Percentiles rank a stretch among this genome's conserved stretches.
Conservation (phyloP, 495 filamentous ascomycete species). For the Parmelia sp. region DNA sequence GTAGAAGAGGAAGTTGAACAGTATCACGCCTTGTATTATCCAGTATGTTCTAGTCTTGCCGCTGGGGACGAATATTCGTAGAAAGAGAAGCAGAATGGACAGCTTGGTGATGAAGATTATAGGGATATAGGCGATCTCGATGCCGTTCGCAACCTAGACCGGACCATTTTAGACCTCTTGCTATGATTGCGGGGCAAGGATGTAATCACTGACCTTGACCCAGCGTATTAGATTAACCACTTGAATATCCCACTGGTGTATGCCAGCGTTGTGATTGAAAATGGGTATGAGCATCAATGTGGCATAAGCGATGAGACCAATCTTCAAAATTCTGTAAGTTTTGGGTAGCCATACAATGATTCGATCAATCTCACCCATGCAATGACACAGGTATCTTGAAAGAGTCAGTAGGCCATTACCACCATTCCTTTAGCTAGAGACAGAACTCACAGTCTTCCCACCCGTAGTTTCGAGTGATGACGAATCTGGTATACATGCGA, state of each 20-base stretch:
- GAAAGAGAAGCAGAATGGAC: constrained; percentile 11
- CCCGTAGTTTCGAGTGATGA: not conserved
- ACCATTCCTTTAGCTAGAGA: not conserved
- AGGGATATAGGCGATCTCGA: constrained; percentile 9
- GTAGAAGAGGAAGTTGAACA: constrained; percentile 17
- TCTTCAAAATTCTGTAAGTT: not conserved
- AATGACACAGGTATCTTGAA: constrained; percentile 7
- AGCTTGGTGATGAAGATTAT: constrained; percentile 22
- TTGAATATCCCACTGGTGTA: constrained; percentile 23
- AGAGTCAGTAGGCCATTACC: not conserved
- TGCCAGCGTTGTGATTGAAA: constrained; percentile 5
- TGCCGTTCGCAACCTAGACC: constrained; percentile 1
- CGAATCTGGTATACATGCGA: constrained; percentile 3
- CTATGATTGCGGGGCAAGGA: not conserved
- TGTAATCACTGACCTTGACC: constrained; percentile 3
- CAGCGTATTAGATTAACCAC: constrained; percentile 14
- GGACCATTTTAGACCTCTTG: not conserved
- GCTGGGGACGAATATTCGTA: constrained; percentile 6
- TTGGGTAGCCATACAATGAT: not conserved
- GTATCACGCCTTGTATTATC: constrained; percentile 9
- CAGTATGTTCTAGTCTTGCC: constrained; percentile 7
- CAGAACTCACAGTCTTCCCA: constrained; percentile 10
- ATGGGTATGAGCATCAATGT: constrained; percentile 1
- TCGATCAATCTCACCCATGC: constrained; percentile 2
- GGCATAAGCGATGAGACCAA: constrained; percentile 9